A percentile compares a stretch with the other conserved stretches of the same genome.
Conservation (phyloP, 768 basidiomycete genomes). For the Tylopilus plumbeoviolaceoides region DNA sequence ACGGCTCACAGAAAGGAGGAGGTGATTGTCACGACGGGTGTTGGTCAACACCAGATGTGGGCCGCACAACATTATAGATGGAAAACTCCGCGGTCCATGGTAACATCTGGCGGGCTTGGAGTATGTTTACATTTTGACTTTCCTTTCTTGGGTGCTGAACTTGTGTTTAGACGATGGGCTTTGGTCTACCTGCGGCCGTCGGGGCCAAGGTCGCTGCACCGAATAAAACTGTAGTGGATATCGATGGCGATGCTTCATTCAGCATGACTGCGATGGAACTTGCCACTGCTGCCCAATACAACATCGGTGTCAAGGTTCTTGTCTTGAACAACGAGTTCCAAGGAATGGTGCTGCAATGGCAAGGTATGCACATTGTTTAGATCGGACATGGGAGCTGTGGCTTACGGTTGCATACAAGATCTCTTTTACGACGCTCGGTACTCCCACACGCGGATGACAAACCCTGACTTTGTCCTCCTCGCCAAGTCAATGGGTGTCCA, state of each 20-base stretch:
- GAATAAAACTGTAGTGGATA: constrained; percentile 88
- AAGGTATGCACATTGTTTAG: constrained; percentile 51
- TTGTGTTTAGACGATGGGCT: constrained; percentile 86
- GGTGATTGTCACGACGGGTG: constrained; percentile 86
- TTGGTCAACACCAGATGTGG: constrained; percentile 99
- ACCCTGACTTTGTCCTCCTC: constrained; percentile 91
- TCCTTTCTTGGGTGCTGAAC: neutral
- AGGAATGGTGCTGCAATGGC: constrained; percentile 99
- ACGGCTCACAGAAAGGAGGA: constrained; percentile 80
- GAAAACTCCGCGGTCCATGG: constrained; percentile 81
- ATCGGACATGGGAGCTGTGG: neutral
- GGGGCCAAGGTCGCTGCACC: constrained; percentile 97
- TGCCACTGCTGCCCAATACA: constrained; percentile 84
- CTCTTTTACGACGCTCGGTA: constrained; percentile 97
- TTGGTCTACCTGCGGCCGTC: constrained; percentile 89
- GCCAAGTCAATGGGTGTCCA: constrained; percentile 91
- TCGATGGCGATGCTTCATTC: constrained; percentile 98
- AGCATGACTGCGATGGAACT: constrained; percentile 99
- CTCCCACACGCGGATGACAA: constrained; percentile 93
- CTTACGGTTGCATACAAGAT: constrained; percentile 41
- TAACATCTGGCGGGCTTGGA: constrained; percentile 92
- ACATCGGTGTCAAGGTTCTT: constrained; percentile 93
- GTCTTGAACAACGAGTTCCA: constrained; percentile 96
- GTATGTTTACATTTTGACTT: constrained; percentile 44
- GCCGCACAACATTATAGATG: constrained; percentile 93